Base-by-base conservation (phyloP, 768 basidiomycete genomes). In the Leccinellum albellum region DNA sequence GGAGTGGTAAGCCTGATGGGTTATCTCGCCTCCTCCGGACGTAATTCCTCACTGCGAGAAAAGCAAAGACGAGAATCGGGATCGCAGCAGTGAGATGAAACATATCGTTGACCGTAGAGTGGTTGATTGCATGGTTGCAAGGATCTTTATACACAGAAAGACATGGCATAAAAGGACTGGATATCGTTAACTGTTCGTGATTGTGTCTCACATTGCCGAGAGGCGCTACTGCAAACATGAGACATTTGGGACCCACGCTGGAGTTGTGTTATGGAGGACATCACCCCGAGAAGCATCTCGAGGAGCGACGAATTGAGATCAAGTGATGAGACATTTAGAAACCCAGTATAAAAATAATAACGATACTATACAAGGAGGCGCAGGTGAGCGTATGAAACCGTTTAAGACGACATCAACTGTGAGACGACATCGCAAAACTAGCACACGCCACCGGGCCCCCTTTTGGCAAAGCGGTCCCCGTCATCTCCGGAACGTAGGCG, bases 401-500 rank as follows among this genome's bases (percentile, higher is more conserved):
- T 47, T 55, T 23, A 50, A 50, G 31, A 58, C 40, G 44, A 9
- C 10, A 45, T 63, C 53, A 68, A 49, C 51, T 37, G 40, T 61
- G 62, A 17, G 59, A 62, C 54, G 59, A 52, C 61, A 61, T 45
- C 58, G 32, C 58, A 45, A 10, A 54, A 52, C 53, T 52, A 49
- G 50, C 50, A 57, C 54, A 49, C 37, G 37, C 61, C 50, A 55
- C 55, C 33, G 26, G 65, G 64, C 2, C 50, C 48, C 57, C 70
- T 63, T 47, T 70, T 72, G 4, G 58, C 15, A 54, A 64, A 59
- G 6, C 61, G 63, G 4, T 70, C 70, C 10, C 47, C 60, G 2
- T 70, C 71, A 32, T 67, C 68, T 13, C 50, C 29, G 7, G 70
- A 72, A 2, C 66, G 70, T 20, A 56, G 54, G 20, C 71, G 72